A percentile compares a stretch with the other conserved stretches of the same genome.
Conservation (phyloP, 2,329 filamentous ascomycete genomes). For the Colletotrichum tamarilloi region DNA sequence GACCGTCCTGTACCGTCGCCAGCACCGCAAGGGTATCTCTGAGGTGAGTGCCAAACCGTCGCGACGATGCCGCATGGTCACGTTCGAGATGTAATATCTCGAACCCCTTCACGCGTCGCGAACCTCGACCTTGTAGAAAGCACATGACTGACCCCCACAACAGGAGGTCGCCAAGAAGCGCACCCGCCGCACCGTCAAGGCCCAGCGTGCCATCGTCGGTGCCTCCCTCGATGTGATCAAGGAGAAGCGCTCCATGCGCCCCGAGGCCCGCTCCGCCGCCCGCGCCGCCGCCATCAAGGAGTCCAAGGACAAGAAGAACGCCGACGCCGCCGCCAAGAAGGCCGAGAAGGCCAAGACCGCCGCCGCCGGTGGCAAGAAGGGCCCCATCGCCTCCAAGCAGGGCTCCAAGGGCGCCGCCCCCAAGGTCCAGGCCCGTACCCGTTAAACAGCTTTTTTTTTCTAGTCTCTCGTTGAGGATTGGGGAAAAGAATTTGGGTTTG, state of each 20-base stretch:
- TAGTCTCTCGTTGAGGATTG: neutral
- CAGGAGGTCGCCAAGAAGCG: slow-evolving; percentile 99
- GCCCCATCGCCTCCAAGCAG: slow-evolving; percentile 94
- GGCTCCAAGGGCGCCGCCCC: slow-evolving; percentile 88
- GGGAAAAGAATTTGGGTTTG: neutral
- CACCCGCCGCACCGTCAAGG: slow-evolving; percentile 96
- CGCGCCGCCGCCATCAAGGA: slow-evolving; percentile 93
- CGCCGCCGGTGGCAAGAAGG: slow-evolving; percentile 79
- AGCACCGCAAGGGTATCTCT: slow-evolving; percentile 99
- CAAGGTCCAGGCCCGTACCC: slow-evolving; percentile 88
- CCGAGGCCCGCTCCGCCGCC: slow-evolving; percentile 93
- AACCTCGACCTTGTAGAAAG: neutral
- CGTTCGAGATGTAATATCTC: neutral
- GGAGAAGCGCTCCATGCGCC: slow-evolving; percentile 95
- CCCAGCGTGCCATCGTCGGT: slow-evolving; percentile 98
- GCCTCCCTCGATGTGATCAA: slow-evolving; percentile 99
- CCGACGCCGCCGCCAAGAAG: slow-evolving; percentile 92
- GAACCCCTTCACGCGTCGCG: neutral
- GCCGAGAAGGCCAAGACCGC: slow-evolving; percentile 98
- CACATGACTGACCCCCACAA: slow-evolving; percentile 55
- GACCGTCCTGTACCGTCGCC: slow-evolving; percentile 97
- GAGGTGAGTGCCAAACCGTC: slow-evolving; percentile 78
- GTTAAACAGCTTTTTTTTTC: slow-evolving; percentile 66
- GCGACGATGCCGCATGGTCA: neutral
- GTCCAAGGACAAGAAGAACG: slow-evolving; percentile 98